Percentiles rank a stretch among this genome's conserved stretches.
These are phyloP conservation scores for Papilionanthe hybrid DNA, from an alignment of 116 monocot species.

Conservation along the genomic window DNA sequence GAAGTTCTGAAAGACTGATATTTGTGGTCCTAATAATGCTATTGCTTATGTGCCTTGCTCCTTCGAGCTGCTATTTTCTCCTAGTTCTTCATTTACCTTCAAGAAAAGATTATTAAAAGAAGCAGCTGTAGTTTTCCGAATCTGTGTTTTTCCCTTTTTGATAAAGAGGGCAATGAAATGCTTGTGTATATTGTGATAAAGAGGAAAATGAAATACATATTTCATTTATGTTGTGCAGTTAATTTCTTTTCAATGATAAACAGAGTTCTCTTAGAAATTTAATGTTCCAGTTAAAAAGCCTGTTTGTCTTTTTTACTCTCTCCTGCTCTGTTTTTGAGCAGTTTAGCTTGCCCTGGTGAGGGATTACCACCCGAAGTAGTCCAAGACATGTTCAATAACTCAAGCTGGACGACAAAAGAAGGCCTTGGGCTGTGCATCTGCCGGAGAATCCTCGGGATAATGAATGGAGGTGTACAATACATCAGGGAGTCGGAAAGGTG, in stretches of 20 bases:
- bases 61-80: too few species aligned
- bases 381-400: slow-evolving; percentile 82
- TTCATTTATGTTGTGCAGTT: not conserved
- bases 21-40: too few species aligned
- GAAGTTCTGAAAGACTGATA: too few species aligned
- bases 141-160: too few species aligned
- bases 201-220: too few species aligned
- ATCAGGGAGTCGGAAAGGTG: slow-evolving; percentile 77
- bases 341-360: slow-evolving; percentile 63
- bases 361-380: slow-evolving; percentile 78
- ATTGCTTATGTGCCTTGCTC: too few species aligned
- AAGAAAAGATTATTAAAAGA: too few species aligned
- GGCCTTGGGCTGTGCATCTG: slow-evolving; percentile 64
- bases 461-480: slow-evolving; percentile 85
- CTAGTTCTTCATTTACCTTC: too few species aligned
- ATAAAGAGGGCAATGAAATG: too few species aligned
- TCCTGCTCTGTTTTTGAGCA: slow-evolving; percentile 7
- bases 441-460: slow-evolving; percentile 58
- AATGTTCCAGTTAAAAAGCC: not conserved
- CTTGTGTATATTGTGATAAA: too few species aligned
- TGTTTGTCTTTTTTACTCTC: not conserved
- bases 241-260: not conserved
- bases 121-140: too few species aligned
- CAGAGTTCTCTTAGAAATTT: not conserved
- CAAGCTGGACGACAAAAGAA: slow-evolving; percentile 66